Evolutionary conservation across 225 moss, liverwort and hornwort genomes (phyloP).

Genomic region (Anthoceros angustus): DNA sequence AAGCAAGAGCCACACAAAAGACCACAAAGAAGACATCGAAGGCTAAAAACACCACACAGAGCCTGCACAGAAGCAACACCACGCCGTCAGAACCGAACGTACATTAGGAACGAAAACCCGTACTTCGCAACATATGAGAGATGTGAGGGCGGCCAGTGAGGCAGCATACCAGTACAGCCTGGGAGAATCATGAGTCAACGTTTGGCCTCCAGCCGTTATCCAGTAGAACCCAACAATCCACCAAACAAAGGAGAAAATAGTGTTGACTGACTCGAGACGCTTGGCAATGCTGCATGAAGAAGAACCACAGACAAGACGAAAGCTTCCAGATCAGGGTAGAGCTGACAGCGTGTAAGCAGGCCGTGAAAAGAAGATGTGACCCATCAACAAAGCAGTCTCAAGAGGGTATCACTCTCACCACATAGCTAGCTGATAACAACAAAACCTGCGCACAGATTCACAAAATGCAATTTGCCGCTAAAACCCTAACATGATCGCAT

Average conservation of each 20-base stretch:
- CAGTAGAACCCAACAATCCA: conserved; percentile 96
- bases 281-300: conserved; percentile 60
- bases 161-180: conserved; percentile 57
- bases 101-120: too few relatives aligned
- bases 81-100: background rate
- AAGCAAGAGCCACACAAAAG: conserved; percentile 94
- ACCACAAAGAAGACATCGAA: conserved; percentile 99
- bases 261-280: conserved; percentile 81
- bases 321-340: background rate
- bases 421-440: too few relatives aligned
- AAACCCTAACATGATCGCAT: too few relatives aligned
- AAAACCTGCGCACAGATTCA: too few relatives aligned
- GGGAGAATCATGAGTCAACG: conserved; percentile 63
- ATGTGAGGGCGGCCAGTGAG: too few relatives aligned
- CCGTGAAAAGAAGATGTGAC: background rate
- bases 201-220: conserved; percentile 73
- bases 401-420: too few relatives aligned
- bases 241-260: conserved; percentile 91
- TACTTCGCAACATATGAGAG: too few relatives aligned
- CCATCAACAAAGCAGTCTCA: too few relatives aligned
- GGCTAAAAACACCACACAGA: conserved; percentile 84
- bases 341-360: background rate
- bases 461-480: too few relatives aligned
- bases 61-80: conserved; percentile 21
- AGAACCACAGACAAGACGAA: background rate